Evolutionary conservation across 2,329 filamentous ascomycete species (phyloP).

Genomic region (Sarocladiaceae sp.): DNA sequence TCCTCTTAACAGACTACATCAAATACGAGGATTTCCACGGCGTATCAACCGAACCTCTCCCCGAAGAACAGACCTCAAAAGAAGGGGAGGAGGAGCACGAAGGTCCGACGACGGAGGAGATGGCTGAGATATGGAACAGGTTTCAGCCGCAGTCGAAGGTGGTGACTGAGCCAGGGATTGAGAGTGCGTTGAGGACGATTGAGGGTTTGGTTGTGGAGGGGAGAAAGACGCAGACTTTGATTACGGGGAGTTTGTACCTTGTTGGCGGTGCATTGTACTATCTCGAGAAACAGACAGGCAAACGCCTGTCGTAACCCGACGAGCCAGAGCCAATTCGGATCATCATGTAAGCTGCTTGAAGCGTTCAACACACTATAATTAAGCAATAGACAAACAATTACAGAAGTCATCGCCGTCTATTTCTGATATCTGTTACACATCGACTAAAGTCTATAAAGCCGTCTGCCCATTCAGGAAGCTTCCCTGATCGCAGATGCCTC

Average conservation of each 20-base stretch:
- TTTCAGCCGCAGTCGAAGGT: neutral
- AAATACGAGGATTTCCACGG: conserved; percentile 8
- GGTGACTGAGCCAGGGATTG: neutral
- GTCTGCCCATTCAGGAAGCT: neutral
- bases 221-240: neutral
- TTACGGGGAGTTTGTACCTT: conserved; percentile 6
- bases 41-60: neutral
- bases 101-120: neutral
- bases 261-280: conserved; percentile 3
- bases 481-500: no score
- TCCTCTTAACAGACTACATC: conserved; percentile 9
- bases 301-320: no score
- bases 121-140: neutral
- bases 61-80: neutral
- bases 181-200: neutral
- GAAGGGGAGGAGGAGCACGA: neutral
- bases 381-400: neutral
- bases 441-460: conserved; percentile 4
- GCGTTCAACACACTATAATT: no score
- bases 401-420: conserved; percentile 8
- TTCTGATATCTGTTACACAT: conserved; percentile 10
- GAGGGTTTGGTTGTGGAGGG: neutral
- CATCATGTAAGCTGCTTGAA: no score
- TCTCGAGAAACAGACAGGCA: conserved; percentile 1
- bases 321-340: no score